Percentiles rank a stretch among this genome's conserved stretches.
Conservation (phyloP, 2,329 filamentous ascomycete species). For the Westerdykella sp. region DNA sequence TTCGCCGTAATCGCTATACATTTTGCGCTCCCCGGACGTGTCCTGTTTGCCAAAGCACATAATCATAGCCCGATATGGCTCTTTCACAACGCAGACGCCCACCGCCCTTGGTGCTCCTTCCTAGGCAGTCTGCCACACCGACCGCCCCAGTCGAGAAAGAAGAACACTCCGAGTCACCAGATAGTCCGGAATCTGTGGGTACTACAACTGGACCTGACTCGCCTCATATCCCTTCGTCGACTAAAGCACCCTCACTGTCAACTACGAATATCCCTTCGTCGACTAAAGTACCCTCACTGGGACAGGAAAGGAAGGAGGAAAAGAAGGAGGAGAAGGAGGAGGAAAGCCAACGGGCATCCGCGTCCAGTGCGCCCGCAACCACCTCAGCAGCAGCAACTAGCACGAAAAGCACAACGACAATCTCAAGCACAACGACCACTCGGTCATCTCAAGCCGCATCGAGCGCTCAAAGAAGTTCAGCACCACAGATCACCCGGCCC, state of each 20-base stretch:
- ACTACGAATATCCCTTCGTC: constrained; percentile 1
- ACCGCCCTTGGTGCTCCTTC: constrained; percentile 19
- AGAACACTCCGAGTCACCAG: constrained; percentile 10
- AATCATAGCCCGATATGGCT: constrained; percentile 14
- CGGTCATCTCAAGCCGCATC: not conserved
- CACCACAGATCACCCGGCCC: too few relatives aligned
- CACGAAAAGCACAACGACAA: not conserved
- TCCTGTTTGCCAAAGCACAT: not conserved
- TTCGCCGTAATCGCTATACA: constrained; percentile 1
- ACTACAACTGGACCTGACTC: not conserved
- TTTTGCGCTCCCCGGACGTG: not conserved
- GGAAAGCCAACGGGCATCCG: not conserved
- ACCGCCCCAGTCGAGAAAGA: constrained; percentile 5
- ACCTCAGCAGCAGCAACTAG: not conserved
- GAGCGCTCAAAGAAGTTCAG: not conserved
- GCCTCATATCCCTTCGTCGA: constrained; percentile 4
- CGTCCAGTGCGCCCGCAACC: not conserved
- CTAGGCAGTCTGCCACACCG: constrained; percentile 16
- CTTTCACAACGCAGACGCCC: constrained; percentile 24
- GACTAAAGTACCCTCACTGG: not conserved
- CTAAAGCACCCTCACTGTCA: not conserved
- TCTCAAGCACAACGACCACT: not conserved
- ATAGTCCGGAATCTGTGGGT: constrained; percentile 14
- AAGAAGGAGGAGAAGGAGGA: not conserved
- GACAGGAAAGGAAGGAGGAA: not conserved